These are phyloP conservation scores for Raphanus raphanistrum DNA, from an alignment of 345 rosid species.

Conservation along the genomic window DNA sequence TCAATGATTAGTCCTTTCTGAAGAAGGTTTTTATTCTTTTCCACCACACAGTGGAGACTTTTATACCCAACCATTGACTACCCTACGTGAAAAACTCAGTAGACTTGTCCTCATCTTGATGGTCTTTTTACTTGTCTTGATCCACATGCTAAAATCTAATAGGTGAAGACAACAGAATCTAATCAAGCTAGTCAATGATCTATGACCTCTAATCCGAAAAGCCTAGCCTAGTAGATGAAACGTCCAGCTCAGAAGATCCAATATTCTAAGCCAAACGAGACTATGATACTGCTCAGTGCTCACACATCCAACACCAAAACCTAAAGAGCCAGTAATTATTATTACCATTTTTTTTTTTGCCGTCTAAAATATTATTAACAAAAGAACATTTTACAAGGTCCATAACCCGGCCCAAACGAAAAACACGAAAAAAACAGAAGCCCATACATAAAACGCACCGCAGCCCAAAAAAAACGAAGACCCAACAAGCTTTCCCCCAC, in stretches of 20 bases:
- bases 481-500: no score
- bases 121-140: constrained; percentile 1
- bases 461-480: no score
- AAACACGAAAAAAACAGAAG: no score
- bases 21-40: not conserved
- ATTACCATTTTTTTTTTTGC: no score
- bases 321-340: not conserved
- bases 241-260: constrained; percentile 16
- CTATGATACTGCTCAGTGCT: constrained; percentile 1
- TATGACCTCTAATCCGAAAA: constrained; percentile 14
- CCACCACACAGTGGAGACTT: not conserved
- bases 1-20: not conserved
- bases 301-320: not conserved
- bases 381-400: no score
- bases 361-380: no score
- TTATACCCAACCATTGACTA: constrained; percentile 10
- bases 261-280: constrained; percentile 6
- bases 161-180: constrained; percentile 27
- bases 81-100: not conserved
- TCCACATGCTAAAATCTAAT: constrained; percentile 15
- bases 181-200: constrained; percentile 21
- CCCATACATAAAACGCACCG: no score
- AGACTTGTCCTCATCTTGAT: constrained; percentile 1
- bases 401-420: no score
- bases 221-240: constrained; percentile 29